Base-by-base conservation (phyloP, 139 green algal species). In the Parachlorella kessleri region DNA sequence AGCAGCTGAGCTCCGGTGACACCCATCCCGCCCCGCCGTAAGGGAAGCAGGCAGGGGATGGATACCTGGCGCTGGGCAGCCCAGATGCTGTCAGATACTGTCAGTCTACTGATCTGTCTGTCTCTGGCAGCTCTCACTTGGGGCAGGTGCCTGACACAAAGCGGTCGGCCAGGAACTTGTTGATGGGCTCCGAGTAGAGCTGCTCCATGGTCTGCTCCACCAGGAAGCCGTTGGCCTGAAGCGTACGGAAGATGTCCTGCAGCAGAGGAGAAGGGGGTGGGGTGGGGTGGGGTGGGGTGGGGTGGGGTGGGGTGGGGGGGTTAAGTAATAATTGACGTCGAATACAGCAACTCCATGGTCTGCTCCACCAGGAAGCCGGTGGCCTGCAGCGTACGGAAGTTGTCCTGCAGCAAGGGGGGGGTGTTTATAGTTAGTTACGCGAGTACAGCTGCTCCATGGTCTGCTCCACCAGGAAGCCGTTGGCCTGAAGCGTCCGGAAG, bases 111-210 rank as follows among this genome's bases (percentile, higher is more conserved):
- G n/a, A n/a, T n/a, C n/a, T n/a, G n/a, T n/a, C n/a, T n/a, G n/a
- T n/a, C n/a, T n/a, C n/a, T n/a, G n/a, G n/a, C n/a, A n/a, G n/a
- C n/a, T n/a, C 48, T 59, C 96, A 99, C 83, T 97, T 98, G 40
- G 96, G 96, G 87, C 96, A 99, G 14, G 90, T 98, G 38, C 96
- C 96, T 8, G 79, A 78, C 23, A 99, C 96, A 77, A 97, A 98
- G 9, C 96, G 91, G 87, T 99, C 96, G 2, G 95, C 95, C 78
- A 99, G 86, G 84, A 98, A 99, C 88, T 97, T 97, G n/a, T 85
- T 85, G 14, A 90, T 86, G 66, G 81, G 81, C 64, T 95, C 90
- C 54, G 79, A 93, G 87, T 94, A 98, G 36, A 97, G 93, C 92
- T 98, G 95, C 86, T 96, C 87, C 78, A 92, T 94, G 70, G 82